Evolutionary conservation across 805 yeast genomes (phyloP).

Genomic region (Saturnispora galanensis): DNA sequence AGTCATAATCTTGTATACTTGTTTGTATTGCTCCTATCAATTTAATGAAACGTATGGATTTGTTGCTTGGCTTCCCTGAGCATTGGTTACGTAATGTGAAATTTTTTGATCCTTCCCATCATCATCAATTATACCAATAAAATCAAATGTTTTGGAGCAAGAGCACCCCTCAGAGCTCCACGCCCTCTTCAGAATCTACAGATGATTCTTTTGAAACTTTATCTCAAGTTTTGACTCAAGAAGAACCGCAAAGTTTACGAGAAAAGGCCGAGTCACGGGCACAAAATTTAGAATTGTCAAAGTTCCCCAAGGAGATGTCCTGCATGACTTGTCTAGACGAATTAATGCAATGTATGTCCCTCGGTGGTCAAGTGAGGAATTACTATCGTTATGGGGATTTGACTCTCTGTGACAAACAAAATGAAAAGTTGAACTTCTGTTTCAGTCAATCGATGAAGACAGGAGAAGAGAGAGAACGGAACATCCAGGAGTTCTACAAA

Average conservation of each 20-base stretch:
- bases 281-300: constrained; percentile 18
- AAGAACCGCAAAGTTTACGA: constrained; percentile 16
- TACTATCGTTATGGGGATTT: constrained; percentile 78
- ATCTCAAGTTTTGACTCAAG: not conserved
- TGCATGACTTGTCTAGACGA: constrained; percentile 84
- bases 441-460: constrained; percentile 45
- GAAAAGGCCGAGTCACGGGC: constrained; percentile 23
- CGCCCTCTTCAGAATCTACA: not conserved
- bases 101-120: not conserved
- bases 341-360: constrained; percentile 71
- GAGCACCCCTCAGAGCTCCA: not conserved
- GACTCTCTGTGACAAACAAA: constrained; percentile 58
- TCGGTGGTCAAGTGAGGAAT: constrained; percentile 82
- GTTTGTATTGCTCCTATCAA: not conserved
- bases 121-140: no score
- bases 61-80: not conserved
- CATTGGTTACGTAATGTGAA: not conserved
- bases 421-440: constrained; percentile 76
- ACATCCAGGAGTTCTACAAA: constrained; percentile 64
- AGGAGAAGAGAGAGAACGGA: constrained; percentile 39
- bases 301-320: constrained; percentile 38
- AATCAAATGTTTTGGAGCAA: constrained; percentile 12
- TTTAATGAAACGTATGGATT: not conserved
- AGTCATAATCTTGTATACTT: not conserved
- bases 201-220: constrained; percentile 6